Conservation (phyloP, 2,329 filamentous ascomycete genomes). For the Calonectria pseudoturangicola region DNA sequence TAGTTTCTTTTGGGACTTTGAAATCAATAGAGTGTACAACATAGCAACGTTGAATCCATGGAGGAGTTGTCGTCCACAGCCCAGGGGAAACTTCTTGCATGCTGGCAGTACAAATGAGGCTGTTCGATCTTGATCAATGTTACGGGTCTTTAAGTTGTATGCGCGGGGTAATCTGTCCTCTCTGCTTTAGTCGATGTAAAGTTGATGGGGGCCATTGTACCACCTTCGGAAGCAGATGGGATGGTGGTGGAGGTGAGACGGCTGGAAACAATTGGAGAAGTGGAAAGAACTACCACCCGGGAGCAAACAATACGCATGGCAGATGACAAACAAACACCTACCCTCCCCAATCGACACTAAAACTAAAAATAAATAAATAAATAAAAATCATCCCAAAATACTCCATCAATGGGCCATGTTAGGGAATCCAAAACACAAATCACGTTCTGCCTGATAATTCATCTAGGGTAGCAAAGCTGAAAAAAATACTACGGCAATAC, state of each 20-base stretch:
- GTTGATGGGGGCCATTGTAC: no score
- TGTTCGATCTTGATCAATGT: neutral
- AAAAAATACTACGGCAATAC: neutral
- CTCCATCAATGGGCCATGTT: no score
- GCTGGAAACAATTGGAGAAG: no score
- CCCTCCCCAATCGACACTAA: neutral
- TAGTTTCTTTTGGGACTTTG: neutral
- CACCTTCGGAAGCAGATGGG: no score
- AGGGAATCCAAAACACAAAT: neutral
- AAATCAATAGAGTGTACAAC: conserved; percentile 46
- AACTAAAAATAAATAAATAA: neutral
- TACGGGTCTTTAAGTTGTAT: neutral
- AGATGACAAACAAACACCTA: neutral
- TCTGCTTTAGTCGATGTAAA: neutral
- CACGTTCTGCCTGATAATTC: neutral
- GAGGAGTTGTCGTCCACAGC: conserved; percentile 17
- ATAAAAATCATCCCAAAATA: neutral
- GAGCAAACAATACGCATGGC: no score
- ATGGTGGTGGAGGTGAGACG: no score
- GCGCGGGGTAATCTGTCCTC: no score
- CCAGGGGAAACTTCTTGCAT: neutral
- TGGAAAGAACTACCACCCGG: neutral
- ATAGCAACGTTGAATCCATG: conserved; percentile 44
- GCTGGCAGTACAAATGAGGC: neutral
- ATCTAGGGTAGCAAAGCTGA: neutral